phyloP scores from a whole-genome alignment of 83 land plant species.

The Isoetes engelmannii region DNA sequence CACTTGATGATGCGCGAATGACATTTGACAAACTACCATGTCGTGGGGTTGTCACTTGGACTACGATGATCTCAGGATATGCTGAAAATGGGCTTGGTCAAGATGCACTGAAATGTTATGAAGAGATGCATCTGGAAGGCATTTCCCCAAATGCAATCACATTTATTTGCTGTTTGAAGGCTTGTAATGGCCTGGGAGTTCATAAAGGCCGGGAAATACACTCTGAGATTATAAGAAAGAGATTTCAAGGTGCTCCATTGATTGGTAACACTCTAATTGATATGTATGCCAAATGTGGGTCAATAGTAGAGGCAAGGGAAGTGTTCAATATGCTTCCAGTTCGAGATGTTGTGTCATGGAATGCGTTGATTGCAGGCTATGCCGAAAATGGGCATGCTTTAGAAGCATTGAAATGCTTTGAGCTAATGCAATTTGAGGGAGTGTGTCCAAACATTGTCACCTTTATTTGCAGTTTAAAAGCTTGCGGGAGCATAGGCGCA shows the following conservation, averaged over 20 bases:
- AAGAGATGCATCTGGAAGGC: constrained; percentile 30
- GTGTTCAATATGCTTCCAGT: constrained; percentile 31
- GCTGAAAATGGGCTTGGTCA: constrained; percentile 36
- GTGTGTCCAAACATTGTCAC: constrained; percentile 35
- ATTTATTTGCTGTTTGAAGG: constrained; percentile 43
- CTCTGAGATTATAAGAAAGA: constrained; percentile 27
- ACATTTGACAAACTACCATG: constrained; percentile 37
- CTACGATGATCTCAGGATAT: constrained; percentile 57
- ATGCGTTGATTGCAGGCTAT: constrained; percentile 51
- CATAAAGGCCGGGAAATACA: constrained; percentile 37
- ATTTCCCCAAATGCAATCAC: constrained; percentile 49
- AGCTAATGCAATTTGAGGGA: constrained; percentile 31
- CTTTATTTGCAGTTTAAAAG: constrained; percentile 38
- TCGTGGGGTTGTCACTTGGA: constrained; percentile 52
- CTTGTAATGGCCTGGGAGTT: constrained; percentile 35
- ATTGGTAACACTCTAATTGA: constrained; percentile 50
- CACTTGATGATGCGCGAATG: constrained; percentile 40
- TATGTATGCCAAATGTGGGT: constrained; percentile 53
- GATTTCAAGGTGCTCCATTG: constrained; percentile 31
- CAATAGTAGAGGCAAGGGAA: constrained; percentile 22
- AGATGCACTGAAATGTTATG: constrained; percentile 36
- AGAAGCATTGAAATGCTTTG: constrained; percentile 33
- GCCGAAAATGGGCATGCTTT: constrained; percentile 16
- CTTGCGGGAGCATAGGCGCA: constrained; percentile 7
- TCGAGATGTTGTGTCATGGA: constrained; percentile 37